Conservation (phyloP, 2,329 filamentous ascomycete genomes). For the Ramularia collo-cygni region DNA sequence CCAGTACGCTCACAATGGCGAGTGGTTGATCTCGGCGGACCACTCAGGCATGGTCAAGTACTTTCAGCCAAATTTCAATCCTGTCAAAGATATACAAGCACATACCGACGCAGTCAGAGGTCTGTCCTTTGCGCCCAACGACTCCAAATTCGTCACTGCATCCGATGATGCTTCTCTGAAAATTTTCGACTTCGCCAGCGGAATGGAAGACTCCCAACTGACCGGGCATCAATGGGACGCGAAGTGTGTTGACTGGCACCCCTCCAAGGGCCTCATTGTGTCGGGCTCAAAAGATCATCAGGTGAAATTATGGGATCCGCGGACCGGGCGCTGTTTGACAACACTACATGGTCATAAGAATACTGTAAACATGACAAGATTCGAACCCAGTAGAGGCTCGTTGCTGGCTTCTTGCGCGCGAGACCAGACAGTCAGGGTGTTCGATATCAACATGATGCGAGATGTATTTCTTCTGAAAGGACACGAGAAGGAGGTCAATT, state of each 20-base stretch:
- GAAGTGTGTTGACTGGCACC: constrained; percentile 96
- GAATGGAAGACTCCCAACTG: constrained; percentile 73
- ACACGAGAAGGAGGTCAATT: constrained; percentile 93
- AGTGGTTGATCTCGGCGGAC: constrained; percentile 94
- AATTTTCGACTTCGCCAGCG: constrained; percentile 91
- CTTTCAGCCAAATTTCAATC: constrained; percentile 99
- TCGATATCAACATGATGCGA: constrained; percentile 96
- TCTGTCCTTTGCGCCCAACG: constrained; percentile 85
- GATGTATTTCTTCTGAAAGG: constrained; percentile 90
- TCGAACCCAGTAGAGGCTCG: constrained; percentile 76
- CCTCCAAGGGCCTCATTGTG: constrained; percentile 84
- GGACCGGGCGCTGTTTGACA: constrained; percentile 79
- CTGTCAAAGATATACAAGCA: constrained; percentile 88
- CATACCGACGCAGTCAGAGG: constrained; percentile 87
- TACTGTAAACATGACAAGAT: constrained; percentile 85
- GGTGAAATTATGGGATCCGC: constrained; percentile 97
- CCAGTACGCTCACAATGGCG: constrained; percentile 87
- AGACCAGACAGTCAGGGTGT: constrained; percentile 87
- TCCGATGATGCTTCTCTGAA: constrained; percentile 90
- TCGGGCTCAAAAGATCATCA: constrained; percentile 97
- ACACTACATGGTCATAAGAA: constrained; percentile 97
- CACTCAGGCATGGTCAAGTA: constrained; percentile 96
- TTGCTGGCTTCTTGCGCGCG: constrained; percentile 87
- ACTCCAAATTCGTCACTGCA: constrained; percentile 92
- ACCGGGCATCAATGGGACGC: constrained; percentile 97